Evolutionary conservation across 2,329 filamentous ascomycete species (phyloP).

Genomic region (Colletotrichum phormii): DNA sequence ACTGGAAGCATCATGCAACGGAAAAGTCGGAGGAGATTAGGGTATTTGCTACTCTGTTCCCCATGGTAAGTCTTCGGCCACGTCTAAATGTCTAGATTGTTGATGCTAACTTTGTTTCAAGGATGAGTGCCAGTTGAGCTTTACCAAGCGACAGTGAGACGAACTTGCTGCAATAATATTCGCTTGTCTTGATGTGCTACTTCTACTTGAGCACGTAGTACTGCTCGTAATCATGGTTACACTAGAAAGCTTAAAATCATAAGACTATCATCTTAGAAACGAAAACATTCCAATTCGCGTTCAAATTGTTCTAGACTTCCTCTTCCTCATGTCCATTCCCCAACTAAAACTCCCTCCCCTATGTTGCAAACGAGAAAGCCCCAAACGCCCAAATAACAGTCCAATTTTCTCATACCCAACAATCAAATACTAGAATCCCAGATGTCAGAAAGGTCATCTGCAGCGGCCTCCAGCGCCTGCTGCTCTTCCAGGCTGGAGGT

Average conservation of each 20-base stretch:
- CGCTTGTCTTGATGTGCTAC: background rate
- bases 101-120: constrained; percentile 35
- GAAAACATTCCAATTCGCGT: background rate
- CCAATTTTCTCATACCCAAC: background rate
- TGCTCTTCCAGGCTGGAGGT: background rate
- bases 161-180: background rate
- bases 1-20: constrained; percentile 63
- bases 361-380: too few relatives aligned
- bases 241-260: background rate
- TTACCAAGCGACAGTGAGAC: constrained; percentile 43
- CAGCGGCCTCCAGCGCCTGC: background rate
- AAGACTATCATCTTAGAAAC: background rate
- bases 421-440: background rate
- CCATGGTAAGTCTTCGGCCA: constrained; percentile 52
- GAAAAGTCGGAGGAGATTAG: constrained; percentile 60
- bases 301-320: background rate
- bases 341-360: too few relatives aligned
- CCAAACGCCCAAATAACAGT: background rate
- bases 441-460: background rate
- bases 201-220: background rate
- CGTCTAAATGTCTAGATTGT: background rate
- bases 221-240: background rate
- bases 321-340: background rate
- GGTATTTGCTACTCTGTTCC: constrained; percentile 62
- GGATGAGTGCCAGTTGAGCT: constrained; percentile 51